Base-by-base conservation (phyloP, 805 yeast genomes). In the Starmerella khaoyaiensis region DNA sequence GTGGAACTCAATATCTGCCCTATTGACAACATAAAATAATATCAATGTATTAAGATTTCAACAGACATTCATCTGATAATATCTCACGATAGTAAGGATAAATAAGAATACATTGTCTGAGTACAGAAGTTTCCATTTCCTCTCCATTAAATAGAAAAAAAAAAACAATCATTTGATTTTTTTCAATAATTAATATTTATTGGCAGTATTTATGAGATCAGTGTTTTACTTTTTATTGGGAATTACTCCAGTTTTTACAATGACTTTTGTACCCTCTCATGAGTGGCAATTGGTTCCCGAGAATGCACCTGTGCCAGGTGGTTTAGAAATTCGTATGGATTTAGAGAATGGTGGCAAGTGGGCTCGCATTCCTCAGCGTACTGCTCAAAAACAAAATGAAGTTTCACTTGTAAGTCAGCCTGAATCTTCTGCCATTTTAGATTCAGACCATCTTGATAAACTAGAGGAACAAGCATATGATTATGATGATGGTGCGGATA, bases 231-330 rank as follows among this genome's bases (percentile, higher is more conserved):
- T n/a, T n/a, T n/a, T n/a, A n/a, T n/a, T n/a, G n/a, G n/a, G n/a
- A n/a, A n/a, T n/a, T n/a, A 24, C 41, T 10, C 23, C 35, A 11
- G 42, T 30, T 11, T 11, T 35, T 10, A 24, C 40, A 12, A 15
- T 36, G 16, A 25, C 28, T 5, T 83, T 84, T 52, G 69, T 58
- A 26, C 79, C 95, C 1, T 58, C 74, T 0, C 43, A 53, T 1
- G 71, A 78, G 45, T 86, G 94, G 93, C 73, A 75, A 59, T 52
- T 53, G 2, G 69, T 86, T 4, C 64, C 60, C 47, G 76, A 70
- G 33, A 83, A 76, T n/a, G 94, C 82, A 51, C 65, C 69, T 6
- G 65, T 86, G 3, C 94, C 95, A 0, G 71, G 70, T 5, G 97
- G 96, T 0, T 58, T 80, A 23, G 86, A 80, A 55, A 72, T 84